phyloP scores from a whole-genome alignment of 2,329 filamentous ascomycete species.

The Beauveria sp. region DNA sequence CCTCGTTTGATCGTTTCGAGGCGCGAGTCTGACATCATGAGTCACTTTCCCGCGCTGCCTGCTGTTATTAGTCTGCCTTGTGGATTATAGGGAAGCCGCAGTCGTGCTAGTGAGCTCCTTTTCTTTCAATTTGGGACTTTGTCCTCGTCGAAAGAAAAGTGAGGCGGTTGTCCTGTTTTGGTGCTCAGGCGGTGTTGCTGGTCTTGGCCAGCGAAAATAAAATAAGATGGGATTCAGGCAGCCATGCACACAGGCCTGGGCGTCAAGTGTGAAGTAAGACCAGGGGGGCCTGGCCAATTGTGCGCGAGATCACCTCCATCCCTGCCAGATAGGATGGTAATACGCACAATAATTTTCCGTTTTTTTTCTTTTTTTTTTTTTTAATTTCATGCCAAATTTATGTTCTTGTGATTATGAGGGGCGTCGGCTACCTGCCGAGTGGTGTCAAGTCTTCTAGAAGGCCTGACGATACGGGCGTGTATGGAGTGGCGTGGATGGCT shows the following conservation, averaged over 20 bases:
- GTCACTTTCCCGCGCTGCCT: constrained; percentile 4
- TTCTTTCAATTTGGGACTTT: background rate
- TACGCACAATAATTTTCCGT: background rate
- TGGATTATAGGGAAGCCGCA: background rate
- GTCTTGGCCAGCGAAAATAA: background rate
- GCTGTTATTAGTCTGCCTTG: background rate
- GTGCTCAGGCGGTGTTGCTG: background rate
- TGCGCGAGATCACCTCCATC: constrained; percentile 4
- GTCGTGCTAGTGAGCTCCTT: background rate
- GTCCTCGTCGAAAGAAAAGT: background rate
- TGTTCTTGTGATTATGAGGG: background rate
- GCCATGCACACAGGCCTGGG: constrained; percentile 2
- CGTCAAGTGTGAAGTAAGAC: background rate
- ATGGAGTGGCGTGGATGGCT: background rate
- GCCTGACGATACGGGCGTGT: background rate
- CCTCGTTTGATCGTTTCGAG: constrained; percentile 1
- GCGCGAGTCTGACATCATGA: background rate
- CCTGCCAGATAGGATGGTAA: background rate
- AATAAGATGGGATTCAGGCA: constrained; percentile 4
- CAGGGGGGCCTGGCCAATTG: background rate
- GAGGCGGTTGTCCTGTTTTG: background rate
- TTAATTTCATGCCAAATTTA: background rate
- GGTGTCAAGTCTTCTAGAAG: background rate
- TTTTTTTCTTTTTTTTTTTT: background rate
- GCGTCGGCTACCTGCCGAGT: background rate